Conservation (phyloP, 495 filamentous ascomycete genomes). For the Filosporella fistucella region DNA sequence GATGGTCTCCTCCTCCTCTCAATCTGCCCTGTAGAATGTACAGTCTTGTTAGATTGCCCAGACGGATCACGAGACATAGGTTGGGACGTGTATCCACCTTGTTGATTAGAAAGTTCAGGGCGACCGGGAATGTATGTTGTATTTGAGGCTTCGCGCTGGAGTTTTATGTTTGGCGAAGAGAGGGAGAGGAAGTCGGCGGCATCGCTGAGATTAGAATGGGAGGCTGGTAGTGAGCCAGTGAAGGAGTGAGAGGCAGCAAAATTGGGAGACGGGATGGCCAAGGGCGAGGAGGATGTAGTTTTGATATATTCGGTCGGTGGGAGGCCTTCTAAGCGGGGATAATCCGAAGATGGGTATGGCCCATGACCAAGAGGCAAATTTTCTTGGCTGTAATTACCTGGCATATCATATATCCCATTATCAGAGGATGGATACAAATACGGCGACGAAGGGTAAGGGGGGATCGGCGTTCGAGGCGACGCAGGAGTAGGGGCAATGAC, state of each 20-base stretch:
- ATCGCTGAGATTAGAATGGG: background rate
- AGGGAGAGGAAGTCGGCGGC: constrained; percentile 11
- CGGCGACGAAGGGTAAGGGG: constrained; percentile 16
- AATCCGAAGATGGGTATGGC: constrained; percentile 3
- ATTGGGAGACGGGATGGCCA: background rate
- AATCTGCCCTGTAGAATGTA: constrained; percentile 11
- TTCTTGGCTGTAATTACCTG: constrained; percentile 10
- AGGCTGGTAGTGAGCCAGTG: constrained; percentile 2
- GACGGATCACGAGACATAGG: constrained; percentile 50
- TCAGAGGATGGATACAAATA: constrained; percentile 9
- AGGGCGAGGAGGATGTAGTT: too few species aligned
- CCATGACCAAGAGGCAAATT: background rate
- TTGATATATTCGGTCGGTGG: constrained; percentile 11
- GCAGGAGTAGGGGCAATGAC: background rate
- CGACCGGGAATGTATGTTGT: constrained; percentile 18
- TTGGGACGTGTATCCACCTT: constrained; percentile 47
- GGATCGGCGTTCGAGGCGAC: background rate
- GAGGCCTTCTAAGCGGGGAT: constrained; percentile 15
- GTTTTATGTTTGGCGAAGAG: constrained; percentile 23
- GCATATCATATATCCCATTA: constrained; percentile 4
- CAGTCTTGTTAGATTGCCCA: constrained; percentile 18
- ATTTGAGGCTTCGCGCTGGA: constrained; percentile 20
- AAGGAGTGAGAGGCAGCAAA: background rate
- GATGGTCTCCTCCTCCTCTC: constrained; percentile 15
- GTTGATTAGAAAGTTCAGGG: constrained; percentile 13